A percentile compares a stretch with the other conserved stretches of the same genome.
phyloP scores from a whole-genome alignment of 108 stramenopile genomes.

The Aurantiochytrium sp. region DNA sequence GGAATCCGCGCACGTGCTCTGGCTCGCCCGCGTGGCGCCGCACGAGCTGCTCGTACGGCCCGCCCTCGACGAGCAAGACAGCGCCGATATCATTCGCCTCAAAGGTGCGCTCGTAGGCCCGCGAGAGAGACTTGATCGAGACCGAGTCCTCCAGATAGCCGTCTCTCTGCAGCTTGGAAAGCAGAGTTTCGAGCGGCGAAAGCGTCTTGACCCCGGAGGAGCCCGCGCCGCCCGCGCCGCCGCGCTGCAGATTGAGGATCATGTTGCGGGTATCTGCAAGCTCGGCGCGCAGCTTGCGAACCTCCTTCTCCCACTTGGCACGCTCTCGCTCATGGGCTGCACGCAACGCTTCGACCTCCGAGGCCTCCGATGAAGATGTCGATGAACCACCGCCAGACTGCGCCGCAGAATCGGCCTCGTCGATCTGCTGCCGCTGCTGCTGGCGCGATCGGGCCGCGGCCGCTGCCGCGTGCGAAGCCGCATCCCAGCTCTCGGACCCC shows the following conservation, averaged over 20 bases:
- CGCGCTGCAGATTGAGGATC: neutral
- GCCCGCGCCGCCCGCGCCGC: neutral
- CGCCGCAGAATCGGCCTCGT: too few species aligned
- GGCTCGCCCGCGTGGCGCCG: neutral
- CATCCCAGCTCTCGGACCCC: neutral
- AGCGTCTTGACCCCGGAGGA: neutral
- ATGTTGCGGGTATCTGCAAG: neutral
- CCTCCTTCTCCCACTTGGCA: slow-evolving; percentile 2
- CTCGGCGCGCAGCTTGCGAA: slow-evolving; percentile 20
- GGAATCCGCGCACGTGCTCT: neutral
- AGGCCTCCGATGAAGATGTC: too few species aligned
- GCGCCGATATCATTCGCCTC: neutral
- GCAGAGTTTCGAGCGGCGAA: neutral
- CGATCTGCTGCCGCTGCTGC: too few species aligned
- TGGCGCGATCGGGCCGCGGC: too few species aligned
- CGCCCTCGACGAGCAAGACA: neutral
- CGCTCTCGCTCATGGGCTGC: neutral
- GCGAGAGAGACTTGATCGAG: neutral
- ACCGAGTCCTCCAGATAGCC: neutral
- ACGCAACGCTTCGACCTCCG: neutral
- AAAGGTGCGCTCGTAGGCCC: neutral
- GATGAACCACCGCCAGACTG: too few species aligned
- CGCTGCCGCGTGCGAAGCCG: too few species aligned
- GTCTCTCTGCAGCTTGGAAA: neutral
- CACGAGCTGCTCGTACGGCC: slow-evolving; percentile 3